A percentile compares a stretch with the other conserved stretches of the same genome.
phyloP scores from a whole-genome alignment of 2,329 filamentous ascomycete species.

The Aspergillus pseudotamarii region DNA sequence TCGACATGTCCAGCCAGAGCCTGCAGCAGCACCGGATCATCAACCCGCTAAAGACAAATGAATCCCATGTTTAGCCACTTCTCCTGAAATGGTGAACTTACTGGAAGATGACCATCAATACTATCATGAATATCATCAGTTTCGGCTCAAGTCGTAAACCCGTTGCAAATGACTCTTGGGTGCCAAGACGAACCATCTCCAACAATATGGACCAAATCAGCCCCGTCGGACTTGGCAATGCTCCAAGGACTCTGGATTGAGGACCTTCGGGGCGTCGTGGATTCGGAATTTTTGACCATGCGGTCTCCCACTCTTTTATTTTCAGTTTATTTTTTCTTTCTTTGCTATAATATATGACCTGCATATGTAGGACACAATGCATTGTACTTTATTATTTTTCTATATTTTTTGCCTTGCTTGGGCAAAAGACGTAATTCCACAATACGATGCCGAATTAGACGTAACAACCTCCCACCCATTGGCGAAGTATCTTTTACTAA shows the following conservation, averaged over 20 bases:
- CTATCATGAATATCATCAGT: no score
- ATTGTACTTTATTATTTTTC: background rate
- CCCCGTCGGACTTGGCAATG: background rate
- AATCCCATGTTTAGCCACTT: no score
- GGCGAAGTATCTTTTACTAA: background rate
- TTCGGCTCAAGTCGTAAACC: no score
- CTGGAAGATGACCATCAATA: no score
- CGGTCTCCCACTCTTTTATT: background rate
- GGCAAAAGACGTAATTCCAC: background rate
- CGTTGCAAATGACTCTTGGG: no score
- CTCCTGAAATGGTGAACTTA: no score
- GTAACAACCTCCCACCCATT: background rate
- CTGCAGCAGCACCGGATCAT: no score
- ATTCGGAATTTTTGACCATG: background rate
- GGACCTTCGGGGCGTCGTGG: background rate
- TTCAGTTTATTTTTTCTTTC: background rate
- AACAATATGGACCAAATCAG: background rate
- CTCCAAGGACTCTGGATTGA: background rate
- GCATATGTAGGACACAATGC: background rate
- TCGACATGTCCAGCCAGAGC: no score
- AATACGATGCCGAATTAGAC: background rate
- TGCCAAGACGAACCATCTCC: background rate
- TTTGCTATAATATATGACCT: accelerated
- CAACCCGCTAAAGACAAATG: no score
- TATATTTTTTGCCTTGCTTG: background rate